A percentile compares a stretch with the other conserved stretches of the same genome.
Conservation (phyloP, 495 filamentous ascomycete genomes). For the Sporormia fimetaria region DNA sequence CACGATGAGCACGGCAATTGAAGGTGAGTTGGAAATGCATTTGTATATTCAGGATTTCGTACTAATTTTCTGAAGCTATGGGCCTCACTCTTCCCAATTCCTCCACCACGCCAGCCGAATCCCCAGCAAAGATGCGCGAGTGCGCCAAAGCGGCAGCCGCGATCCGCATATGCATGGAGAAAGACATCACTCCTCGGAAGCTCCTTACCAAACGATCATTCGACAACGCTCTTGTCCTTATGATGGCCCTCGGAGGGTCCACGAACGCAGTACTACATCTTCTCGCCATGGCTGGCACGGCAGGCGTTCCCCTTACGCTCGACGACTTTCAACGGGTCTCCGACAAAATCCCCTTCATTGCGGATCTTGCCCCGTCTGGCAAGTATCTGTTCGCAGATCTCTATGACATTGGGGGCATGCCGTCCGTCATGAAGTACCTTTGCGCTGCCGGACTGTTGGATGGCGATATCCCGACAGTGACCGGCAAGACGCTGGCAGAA, state of each 20-base stretch:
- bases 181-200: slow-evolving; percentile 73
- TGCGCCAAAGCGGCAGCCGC: slow-evolving; percentile 77
- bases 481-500: slow-evolving; percentile 77
- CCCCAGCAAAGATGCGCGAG: slow-evolving; percentile 84
- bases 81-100: slow-evolving; percentile 82
- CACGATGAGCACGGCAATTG: slow-evolving; percentile 93
- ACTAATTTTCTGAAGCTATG: slow-evolving; percentile 43
- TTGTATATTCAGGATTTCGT: background rate
- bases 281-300: slow-evolving; percentile 87
- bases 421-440: slow-evolving; percentile 83
- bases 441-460: slow-evolving; percentile 73
- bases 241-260: slow-evolving; percentile 81
- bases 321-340: slow-evolving; percentile 83
- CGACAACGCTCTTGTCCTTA: slow-evolving; percentile 86
- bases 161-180: slow-evolving; percentile 77
- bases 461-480: slow-evolving; percentile 79
- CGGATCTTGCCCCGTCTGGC: slow-evolving; percentile 82
- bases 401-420: slow-evolving; percentile 86
- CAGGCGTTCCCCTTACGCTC: slow-evolving; percentile 68
- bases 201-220: slow-evolving; percentile 76
- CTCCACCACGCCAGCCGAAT: slow-evolving; percentile 76
- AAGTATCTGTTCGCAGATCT: slow-evolving; percentile 90
- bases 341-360: slow-evolving; percentile 83
- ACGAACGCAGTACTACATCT: slow-evolving; percentile 94
- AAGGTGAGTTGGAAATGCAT: slow-evolving; percentile 39